A percentile compares a stretch with the other conserved stretches of the same genome.
phyloP scores from a whole-genome alignment of 192 early-diverging fungal genomes.

The Pecoramyces ruminantium region DNA sequence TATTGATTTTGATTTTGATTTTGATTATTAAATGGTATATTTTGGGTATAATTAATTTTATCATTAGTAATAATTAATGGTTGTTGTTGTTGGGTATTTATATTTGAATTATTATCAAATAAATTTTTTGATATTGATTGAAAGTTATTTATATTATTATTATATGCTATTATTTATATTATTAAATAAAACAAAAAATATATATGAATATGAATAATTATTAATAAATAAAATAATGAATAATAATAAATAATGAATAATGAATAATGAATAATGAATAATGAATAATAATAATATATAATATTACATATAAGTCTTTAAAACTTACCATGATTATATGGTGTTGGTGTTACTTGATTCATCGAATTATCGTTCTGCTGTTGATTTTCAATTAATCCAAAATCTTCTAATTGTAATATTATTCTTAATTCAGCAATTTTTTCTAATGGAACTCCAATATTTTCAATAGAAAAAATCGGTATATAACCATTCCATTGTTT shows the following conservation, averaged over 20 bases:
- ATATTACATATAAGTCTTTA: too few relatives aligned
- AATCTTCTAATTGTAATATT: conserved; percentile 30
- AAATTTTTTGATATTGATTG: too few relatives aligned
- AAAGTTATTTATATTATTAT: too few relatives aligned
- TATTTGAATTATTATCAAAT: too few relatives aligned
- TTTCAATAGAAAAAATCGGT: background rate
- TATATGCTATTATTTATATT: too few relatives aligned
- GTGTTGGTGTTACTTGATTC: background rate
- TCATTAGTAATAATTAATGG: background rate
- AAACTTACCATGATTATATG: background rate
- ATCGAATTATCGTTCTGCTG: background rate
- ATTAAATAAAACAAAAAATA: too few relatives aligned
- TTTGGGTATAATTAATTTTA: background rate
- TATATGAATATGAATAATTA: too few relatives aligned
- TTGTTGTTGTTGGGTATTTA: background rate
- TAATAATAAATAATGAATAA: too few relatives aligned
- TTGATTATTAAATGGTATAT: background rate
- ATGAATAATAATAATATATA: too few relatives aligned
- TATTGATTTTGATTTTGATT: background rate
- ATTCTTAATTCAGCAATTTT: conserved; percentile 18
- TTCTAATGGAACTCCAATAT: background rate
- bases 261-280: too few relatives aligned
- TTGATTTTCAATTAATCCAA: conserved; percentile 21
- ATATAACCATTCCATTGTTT: background rate
- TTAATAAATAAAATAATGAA: too few relatives aligned